Evolutionary conservation across 192 early-diverging fungal species (phyloP).

Genomic region (Umbelopsis ramanniana): DNA sequence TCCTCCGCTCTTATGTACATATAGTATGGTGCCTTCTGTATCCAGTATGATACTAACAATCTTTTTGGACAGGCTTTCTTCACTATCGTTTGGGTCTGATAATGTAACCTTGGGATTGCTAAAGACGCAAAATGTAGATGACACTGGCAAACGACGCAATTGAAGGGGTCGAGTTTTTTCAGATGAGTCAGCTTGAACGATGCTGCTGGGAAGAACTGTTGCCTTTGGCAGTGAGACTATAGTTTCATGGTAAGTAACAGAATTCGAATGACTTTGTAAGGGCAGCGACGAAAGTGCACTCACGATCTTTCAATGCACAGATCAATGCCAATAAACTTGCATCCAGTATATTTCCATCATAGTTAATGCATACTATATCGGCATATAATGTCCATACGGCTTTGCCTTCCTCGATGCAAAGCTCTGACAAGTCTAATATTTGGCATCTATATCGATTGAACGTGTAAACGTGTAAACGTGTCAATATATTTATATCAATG

Average conservation of each 20-base stretch:
- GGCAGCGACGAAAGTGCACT: neutral
- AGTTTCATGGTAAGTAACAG: neutral
- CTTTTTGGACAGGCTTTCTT: slow-evolving; percentile 63
- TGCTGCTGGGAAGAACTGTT: slow-evolving; percentile 64
- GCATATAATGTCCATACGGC: slow-evolving; percentile 88
- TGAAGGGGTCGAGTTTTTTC: slow-evolving; percentile 46
- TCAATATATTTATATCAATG: no score
- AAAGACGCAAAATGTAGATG: slow-evolving; percentile 71
- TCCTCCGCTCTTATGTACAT: slow-evolving; percentile 65
- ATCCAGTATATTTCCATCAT: slow-evolving; percentile 91
- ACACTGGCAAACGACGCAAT: slow-evolving; percentile 53
- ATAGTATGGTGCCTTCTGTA: slow-evolving; percentile 55
- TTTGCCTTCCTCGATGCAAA: slow-evolving; percentile 81
- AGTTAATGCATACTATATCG: slow-evolving; percentile 89
- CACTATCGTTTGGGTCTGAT: slow-evolving; percentile 75
- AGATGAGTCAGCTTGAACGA: slow-evolving; percentile 62
- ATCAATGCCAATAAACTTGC: slow-evolving; percentile 79
- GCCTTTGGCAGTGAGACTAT: slow-evolving; percentile 76
- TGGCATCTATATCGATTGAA: slow-evolving; percentile 40
- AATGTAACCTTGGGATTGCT: slow-evolving; percentile 53
- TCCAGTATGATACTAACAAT: slow-evolving; percentile 63
- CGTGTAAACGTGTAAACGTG: neutral
- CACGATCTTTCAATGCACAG: slow-evolving; percentile 78
- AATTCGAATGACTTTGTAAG: neutral
- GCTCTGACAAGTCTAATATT: slow-evolving; percentile 65